Evolutionary conservation across 805 yeast genomes (phyloP), one percentile per base, ranked within the genome.

Genomic region (Candida awuae): DNA sequence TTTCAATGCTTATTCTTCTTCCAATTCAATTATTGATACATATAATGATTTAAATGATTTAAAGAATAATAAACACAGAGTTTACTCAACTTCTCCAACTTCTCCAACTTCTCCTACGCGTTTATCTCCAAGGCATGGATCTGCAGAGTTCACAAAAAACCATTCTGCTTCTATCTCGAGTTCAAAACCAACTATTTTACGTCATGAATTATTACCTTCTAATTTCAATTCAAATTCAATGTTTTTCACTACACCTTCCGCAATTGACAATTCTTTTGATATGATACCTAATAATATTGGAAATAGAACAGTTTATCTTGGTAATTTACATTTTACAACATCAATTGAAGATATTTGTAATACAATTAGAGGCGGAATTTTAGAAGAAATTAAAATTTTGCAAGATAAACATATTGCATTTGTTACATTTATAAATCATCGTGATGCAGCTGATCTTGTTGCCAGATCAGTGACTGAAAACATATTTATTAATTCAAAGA

Each of bases 301-400:
- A 1, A 83, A 82, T 53, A 65, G 94, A 54, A 77, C 88, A 1
- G 72, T 83, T 14, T 82, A 75, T 52, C 62, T 83, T 32, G 84
- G 84, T 5, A 78, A 77, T 47, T 62, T 83, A 35, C 80, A 78
- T 44, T 73, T 78, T 8, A 67, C 70, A 35, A 75, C 86, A 1
- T 71, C 77, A 6, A 70, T 73, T 2, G 90, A 81, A 54, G 88
- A 83, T 50, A 70, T 83, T 33, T 83, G 88, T 49, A 83, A 83
- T 53, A 75, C 73, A 32, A 78, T 82, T 21, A 68, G 88, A 49
- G 90, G 90, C 30, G 94, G 94, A n/a, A 60, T 77, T 15, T 65
- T 83, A 30, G 87, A 83, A 52, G 57, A 62, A 8, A 67, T 83
- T 34, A 76, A 70, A 43, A 59, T 62, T 39, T 61, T 55, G 2